phyloP scores from a whole-genome alignment of 1,284 basidiomycete genomes.

The Hymenochaete sp. region DNA sequence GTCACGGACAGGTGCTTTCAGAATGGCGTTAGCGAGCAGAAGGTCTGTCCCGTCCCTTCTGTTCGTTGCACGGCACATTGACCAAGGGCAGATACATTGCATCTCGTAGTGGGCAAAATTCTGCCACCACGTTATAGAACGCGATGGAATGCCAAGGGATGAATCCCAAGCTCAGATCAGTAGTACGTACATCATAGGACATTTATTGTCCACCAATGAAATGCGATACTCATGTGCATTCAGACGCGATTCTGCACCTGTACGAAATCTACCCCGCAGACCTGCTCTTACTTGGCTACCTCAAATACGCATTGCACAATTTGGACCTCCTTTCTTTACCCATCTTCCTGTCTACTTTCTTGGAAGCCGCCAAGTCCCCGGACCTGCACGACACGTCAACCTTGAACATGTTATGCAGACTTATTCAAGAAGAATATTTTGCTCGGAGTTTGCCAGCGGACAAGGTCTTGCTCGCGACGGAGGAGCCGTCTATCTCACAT shows the following conservation, averaged over 20 bases:
- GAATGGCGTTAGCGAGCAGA: constrained; percentile 49
- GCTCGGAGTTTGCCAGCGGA: constrained; percentile 43
- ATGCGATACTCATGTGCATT: too few relatives aligned
- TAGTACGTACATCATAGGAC: constrained; percentile 12
- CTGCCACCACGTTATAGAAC: constrained; percentile 10
- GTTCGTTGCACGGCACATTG: constrained; percentile 6
- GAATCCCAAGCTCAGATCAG: constrained; percentile 34
- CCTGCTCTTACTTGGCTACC: constrained; percentile 50
- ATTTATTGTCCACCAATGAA: not conserved
- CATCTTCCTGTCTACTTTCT: constrained; percentile 49
- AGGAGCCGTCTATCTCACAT: constrained; percentile 24
- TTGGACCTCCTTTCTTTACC: constrained; percentile 44
- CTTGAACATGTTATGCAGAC: constrained; percentile 56
- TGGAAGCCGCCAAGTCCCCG: constrained; percentile 34
- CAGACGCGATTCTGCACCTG: constrained; percentile 60
- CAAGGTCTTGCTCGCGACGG: constrained; percentile 41
- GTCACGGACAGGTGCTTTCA: constrained; percentile 65
- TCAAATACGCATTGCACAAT: constrained; percentile 48
- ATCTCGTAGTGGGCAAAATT: constrained; percentile 40
- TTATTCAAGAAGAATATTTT: constrained; percentile 54
- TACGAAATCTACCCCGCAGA: constrained; percentile 60
- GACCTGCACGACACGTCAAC: constrained; percentile 54
- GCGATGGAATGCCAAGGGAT: not conserved
- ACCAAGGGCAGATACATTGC: not conserved
- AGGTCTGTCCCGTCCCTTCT: constrained; percentile 33